Percentiles rank a stretch among this genome's conserved stretches.
Conservation (phyloP, 2,329 filamentous ascomycete genomes). For the Monilinia fructicola region DNA sequence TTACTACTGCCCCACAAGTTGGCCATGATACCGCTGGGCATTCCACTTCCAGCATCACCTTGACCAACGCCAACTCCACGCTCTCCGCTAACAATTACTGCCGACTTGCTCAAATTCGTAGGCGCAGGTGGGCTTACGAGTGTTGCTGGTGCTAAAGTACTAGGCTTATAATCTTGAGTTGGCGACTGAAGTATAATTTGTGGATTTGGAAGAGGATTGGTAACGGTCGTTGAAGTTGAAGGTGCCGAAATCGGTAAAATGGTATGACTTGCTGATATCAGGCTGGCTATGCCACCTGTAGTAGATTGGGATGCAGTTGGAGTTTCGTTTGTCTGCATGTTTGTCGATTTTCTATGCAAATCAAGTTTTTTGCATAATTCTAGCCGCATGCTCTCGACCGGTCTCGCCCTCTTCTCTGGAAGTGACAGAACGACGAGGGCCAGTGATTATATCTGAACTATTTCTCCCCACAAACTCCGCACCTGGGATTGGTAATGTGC, state of each 20-base stretch:
- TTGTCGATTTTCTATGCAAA: conserved; percentile 73
- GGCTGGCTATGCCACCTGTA: conserved; percentile 70
- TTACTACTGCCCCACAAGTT: conserved; percentile 92
- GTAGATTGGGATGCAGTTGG: conserved; percentile 42
- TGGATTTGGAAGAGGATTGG: conserved; percentile 39
- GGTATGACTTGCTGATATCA: conserved; percentile 82
- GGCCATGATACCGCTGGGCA: conserved; percentile 84
- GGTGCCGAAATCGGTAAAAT: conserved; percentile 62
- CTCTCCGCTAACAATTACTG: conserved; percentile 78
- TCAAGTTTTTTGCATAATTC: conserved; percentile 95
- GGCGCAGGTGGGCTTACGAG: conserved; percentile 78
- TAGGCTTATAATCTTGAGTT: conserved; percentile 49
- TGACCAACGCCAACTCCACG: conserved; percentile 63
- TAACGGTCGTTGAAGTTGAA: conserved; percentile 43
- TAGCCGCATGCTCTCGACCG: conserved; percentile 75
- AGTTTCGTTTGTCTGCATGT: conserved; percentile 43
- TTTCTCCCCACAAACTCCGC: conserved; percentile 58
- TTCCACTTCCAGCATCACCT: conserved; percentile 61
- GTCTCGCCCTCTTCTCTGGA: conserved; percentile 69
- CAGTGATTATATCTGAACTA: conserved; percentile 70
- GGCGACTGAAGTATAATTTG: conserved; percentile 42
- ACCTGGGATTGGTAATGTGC: conserved; percentile 64
- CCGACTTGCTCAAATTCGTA: conserved; percentile 83
- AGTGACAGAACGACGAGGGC: conserved; percentile 52
- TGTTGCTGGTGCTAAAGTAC: conserved; percentile 76